Evolutionary conservation across 1,139 yeast species (phyloP).

Genomic region (Candida anutae): DNA sequence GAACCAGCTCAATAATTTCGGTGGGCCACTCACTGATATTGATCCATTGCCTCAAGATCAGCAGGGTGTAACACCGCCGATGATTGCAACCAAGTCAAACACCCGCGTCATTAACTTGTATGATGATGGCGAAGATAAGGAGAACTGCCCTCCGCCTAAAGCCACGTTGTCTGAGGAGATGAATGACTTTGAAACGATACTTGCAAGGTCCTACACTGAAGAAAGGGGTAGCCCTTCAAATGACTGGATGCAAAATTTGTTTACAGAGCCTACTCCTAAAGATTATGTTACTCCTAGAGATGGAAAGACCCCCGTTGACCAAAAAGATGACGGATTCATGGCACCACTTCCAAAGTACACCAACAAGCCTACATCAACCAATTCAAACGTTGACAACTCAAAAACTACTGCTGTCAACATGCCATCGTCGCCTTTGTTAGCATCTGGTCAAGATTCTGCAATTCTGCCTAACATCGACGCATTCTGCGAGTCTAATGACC

Average conservation of each 20-base stretch:
- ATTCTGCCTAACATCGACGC: constrained; percentile 9
- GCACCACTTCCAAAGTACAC: neutral
- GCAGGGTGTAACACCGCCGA: constrained; percentile 35
- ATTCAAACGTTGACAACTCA: constrained; percentile 12
- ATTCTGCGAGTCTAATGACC: constrained; percentile 10
- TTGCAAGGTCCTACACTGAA: constrained; percentile 28
- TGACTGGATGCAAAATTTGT: constrained; percentile 32
- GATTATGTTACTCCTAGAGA: constrained; percentile 38
- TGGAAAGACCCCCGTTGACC: constrained; percentile 26
- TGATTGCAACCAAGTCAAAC: constrained; percentile 42
- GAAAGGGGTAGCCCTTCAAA: constrained; percentile 23
- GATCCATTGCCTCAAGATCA: constrained; percentile 39
- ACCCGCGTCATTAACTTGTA: constrained; percentile 37
- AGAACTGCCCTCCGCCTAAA: constrained; percentile 30
- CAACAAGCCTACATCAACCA: constrained; percentile 14
- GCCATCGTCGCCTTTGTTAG: constrained; percentile 35
- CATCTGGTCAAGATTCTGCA: neutral
- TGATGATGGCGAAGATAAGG: constrained; percentile 35
- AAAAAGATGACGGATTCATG: constrained; percentile 10
- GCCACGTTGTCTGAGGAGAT: constrained; percentile 10
- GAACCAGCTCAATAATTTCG: constrained; percentile 40
- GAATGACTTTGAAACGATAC: constrained; percentile 32
- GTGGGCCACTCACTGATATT: constrained; percentile 50
- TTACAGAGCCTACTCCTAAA: constrained; percentile 40
- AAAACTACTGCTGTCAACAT: constrained; percentile 24